Conservation (phyloP, 208 protist species). For the Balamuthia mandrillaris region DNA sequence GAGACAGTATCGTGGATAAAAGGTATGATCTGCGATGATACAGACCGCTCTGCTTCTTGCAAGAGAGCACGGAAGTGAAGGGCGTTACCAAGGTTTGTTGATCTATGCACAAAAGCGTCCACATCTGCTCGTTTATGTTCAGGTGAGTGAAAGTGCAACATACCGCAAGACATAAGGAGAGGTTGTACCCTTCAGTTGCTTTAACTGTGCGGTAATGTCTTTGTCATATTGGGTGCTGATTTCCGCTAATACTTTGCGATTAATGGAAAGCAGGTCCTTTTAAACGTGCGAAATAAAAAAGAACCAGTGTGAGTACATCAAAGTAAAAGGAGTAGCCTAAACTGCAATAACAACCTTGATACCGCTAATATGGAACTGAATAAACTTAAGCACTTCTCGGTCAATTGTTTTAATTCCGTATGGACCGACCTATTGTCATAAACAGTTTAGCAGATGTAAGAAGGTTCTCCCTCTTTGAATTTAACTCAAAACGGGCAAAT, state of each 20-base stretch:
- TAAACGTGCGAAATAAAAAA: too few species aligned
- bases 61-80: conserved; percentile 22
- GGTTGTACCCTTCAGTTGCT: background rate
- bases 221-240: background rate
- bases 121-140: too few species aligned
- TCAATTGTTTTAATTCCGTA: background rate
- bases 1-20: background rate
- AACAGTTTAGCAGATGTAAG: too few species aligned
- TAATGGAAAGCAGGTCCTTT: background rate
- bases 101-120: background rate
- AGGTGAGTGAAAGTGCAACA: too few species aligned
- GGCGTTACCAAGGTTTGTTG: conserved; percentile 4
- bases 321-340: too few species aligned
- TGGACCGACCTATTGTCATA: too few species aligned
- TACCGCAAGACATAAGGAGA: background rate
- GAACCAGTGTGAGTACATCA: background rate
- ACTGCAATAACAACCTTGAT: too few species aligned
- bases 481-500: too few species aligned
- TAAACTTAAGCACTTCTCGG: background rate
- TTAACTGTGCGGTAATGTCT: conserved; percentile 5
- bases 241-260: background rate
- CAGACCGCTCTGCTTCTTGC: background rate
- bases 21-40: background rate
- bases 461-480: too few species aligned
- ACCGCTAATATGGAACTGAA: background rate